Evolutionary conservation across 805 yeast genomes (phyloP), one percentile per base, ranked within the genome.

Genomic region (Ogataea philodendri): DNA sequence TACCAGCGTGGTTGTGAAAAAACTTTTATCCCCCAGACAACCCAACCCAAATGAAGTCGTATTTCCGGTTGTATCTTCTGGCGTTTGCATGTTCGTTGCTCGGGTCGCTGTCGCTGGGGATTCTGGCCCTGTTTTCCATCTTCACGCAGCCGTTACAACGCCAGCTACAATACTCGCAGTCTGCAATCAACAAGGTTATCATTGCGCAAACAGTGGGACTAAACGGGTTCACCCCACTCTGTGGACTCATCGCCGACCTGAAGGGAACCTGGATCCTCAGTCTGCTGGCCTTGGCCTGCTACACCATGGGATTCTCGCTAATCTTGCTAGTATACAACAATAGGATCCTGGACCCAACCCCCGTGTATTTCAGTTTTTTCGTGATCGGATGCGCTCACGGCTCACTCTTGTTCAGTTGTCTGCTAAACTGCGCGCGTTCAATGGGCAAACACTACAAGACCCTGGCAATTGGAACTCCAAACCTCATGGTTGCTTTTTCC

Each of bases 401-500:
- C 7, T 67, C 86, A 2, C 62, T 83, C 27, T 77, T 79, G 54
- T 82, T 83, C 53, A 70, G 81, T 42, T 75, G 85, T 40, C 62
- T 84, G 44, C 58, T 84, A 18, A 82, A 89, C 10, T 85, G 95
- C 57, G 94, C 96, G 2, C 79, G 83, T 52, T 72, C 87, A 11
- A 80, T 60, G 9, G 63, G 79, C 48, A 87, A 88, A 6, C 64
- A 74, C 37, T 72, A 70, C 37, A 84, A 84, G 40, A 81, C 95
- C 2, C 59, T 89, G 37, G 81, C 95, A 7, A 85, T 90, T 22
- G 82, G 94, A 41, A 72, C 84, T 22, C 98, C 98, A 1, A 87
- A 60, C 41, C 51, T 60, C 35, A 57, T 60, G 57, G 50, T 58
- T 35, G 54, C 65, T 1, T 51, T 60, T 28, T 58, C 64, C 18